Evolutionary conservation across 179 eudicot species (phyloP), one percentile per base, ranked within the genome.

Genomic region (Pouteria campechiana): DNA sequence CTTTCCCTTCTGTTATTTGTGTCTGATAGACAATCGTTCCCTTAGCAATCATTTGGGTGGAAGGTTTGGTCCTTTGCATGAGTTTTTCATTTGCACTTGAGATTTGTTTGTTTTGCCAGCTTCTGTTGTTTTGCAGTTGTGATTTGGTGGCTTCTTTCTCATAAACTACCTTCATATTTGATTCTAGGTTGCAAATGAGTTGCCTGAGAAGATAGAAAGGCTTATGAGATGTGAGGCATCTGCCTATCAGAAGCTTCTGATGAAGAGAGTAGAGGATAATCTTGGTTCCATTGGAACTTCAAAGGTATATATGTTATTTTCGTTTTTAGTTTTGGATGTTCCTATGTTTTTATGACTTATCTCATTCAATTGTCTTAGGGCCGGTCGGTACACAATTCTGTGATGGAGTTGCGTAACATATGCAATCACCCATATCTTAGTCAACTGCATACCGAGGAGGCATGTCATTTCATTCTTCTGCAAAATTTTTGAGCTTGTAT

Each of bases 391-490:
- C 98, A 90, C 70, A 90, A 90, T 61, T 74, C 98, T 37, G 98
- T 90, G 38, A 82, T 86, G 79, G 98, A 90, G 73, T 92, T 90
- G 11, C 87, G 98, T 38, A 90, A 90, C 57, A 90, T 90, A 41
- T 90, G 98, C 73, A 90, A 90, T 70, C 98, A 90, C 73, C 98
- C 98, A 51, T 90, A 90, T 54, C 75, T 90, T 53, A 86, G 98
- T 61, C 98, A 82, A 54, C 87, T 90, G 51, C 98, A 90, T 48
- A 65, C 61, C 17, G 98, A 90, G 32, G 81, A 90, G 87, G 98
- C 64, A 73, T 50, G 68, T 41, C 50, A 43, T 48, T 33, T 33
- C 53, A 46, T 40, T 46, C 51, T 38, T 60, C 21, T 24, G 29
- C 32, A 64, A 16, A 40, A 22, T 35, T 40, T 14, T 41, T 27